Evolutionary conservation across 495 filamentous ascomycete species (phyloP).

Genomic region (Penicillium lagena): DNA sequence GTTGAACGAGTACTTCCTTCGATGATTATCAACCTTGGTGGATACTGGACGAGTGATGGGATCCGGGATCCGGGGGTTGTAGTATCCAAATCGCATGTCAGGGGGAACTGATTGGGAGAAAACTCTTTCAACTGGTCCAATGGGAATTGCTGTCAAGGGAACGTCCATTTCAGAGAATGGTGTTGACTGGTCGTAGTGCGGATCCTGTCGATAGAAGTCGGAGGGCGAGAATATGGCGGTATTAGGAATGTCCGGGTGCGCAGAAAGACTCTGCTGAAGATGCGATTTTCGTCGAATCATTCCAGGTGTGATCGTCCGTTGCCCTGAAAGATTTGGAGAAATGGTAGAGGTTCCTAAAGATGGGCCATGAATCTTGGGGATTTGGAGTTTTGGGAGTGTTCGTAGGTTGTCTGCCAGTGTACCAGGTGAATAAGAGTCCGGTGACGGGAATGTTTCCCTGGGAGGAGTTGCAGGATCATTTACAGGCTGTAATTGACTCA

Average conservation of each 20-base stretch:
- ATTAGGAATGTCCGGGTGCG: neutral
- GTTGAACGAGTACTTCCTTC: slow-evolving; percentile 4
- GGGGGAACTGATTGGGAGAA: slow-evolving; percentile 86
- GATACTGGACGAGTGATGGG: slow-evolving; percentile 14
- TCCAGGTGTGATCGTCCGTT: neutral
- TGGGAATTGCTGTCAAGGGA: slow-evolving; percentile 68
- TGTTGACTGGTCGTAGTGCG: slow-evolving; percentile 66
- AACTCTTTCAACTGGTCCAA: slow-evolving; percentile 64
- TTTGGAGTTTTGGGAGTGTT: slow-evolving; percentile 51
- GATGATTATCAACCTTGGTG: slow-evolving; percentile 10
- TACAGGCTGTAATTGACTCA: slow-evolving; percentile 32
- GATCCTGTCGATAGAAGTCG: slow-evolving; percentile 14
- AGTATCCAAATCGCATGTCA: slow-evolving; percentile 61
- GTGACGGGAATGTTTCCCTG: slow-evolving; percentile 43
- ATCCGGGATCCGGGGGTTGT: neutral
- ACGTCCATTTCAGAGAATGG: slow-evolving; percentile 87
- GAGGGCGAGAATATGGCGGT: neutral
- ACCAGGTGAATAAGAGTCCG: slow-evolving; percentile 28
- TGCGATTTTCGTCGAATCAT: neutral
- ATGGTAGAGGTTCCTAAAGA: neutral
- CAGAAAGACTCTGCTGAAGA: neutral
- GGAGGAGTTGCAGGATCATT: slow-evolving; percentile 37
- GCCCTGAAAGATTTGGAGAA: neutral
- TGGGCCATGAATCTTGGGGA: slow-evolving; percentile 26
- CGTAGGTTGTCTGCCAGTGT: slow-evolving; percentile 39